phyloP scores from a whole-genome alignment of 768 basidiomycete species.

The Cystobasidium onofrii region DNA sequence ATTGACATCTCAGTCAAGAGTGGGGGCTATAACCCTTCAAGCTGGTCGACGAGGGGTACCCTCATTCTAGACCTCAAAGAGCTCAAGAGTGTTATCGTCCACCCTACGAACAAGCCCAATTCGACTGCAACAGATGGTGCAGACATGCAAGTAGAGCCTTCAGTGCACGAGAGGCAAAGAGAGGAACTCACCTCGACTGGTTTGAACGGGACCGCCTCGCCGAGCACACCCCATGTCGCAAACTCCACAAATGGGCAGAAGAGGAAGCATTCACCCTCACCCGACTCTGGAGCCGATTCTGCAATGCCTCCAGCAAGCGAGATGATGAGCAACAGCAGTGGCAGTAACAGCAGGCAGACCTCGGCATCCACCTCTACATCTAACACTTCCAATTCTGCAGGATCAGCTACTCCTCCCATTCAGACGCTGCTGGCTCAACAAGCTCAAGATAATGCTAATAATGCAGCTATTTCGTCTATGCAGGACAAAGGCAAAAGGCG shows the following conservation, averaged over 20 bases:
- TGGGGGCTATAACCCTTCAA: conserved; percentile 83
- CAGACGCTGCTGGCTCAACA: neutral
- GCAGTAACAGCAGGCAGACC: neutral
- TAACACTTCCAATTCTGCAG: neutral
- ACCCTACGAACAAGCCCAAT: conserved; percentile 43
- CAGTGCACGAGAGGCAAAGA: neutral
- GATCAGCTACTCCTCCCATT: conserved; percentile 9
- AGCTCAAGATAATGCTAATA: neutral
- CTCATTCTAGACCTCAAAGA: conserved; percentile 71
- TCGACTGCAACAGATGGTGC: neutral
- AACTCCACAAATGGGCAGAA: neutral
- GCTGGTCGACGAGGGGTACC: conserved; percentile 79
- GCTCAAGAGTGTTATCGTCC: conserved; percentile 62
- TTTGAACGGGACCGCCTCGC: neutral
- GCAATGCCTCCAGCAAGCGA: neutral
- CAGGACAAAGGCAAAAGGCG: conserved; percentile 12
- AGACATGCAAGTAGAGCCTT: neutral
- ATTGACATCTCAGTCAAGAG: conserved; percentile 75
- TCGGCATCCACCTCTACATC: neutral
- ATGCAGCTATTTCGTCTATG: neutral
- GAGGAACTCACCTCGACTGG: neutral
- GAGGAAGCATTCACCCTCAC: neutral
- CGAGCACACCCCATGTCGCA: neutral
- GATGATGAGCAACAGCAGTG: neutral
- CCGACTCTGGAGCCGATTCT: neutral